Evolutionary conservation across 2,329 filamentous ascomycete species (phyloP).

Genomic region (Hawksworthiomyces lignivorus): DNA sequence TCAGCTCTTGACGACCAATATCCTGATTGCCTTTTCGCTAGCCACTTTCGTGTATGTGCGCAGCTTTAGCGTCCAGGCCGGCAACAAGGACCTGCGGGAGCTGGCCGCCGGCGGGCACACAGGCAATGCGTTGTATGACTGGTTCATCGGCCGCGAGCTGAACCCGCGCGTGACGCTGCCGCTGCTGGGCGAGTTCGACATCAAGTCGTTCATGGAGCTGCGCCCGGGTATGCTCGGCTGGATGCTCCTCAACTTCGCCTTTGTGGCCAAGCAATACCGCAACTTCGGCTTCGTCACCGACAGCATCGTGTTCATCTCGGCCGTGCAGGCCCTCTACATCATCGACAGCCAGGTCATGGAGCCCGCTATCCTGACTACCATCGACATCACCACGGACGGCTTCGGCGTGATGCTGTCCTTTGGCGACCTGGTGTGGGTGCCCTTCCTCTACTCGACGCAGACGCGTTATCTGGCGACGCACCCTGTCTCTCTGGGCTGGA

Average conservation of each 20-base stretch:
- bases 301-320: slow-evolving; percentile 71
- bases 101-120: slow-evolving; percentile 74
- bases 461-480: slow-evolving; percentile 77
- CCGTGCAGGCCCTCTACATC: slow-evolving; percentile 74
- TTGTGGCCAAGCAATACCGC: slow-evolving; percentile 81
- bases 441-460: slow-evolving; percentile 80
- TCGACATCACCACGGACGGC: slow-evolving; percentile 87
- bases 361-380: slow-evolving; percentile 80
- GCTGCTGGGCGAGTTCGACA: slow-evolving; percentile 75
- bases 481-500: slow-evolving; percentile 67
- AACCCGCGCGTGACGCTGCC: slow-evolving; percentile 80
- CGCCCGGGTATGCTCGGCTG: slow-evolving; percentile 88
- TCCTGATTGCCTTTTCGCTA: slow-evolving; percentile 65
- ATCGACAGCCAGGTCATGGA: slow-evolving; percentile 85
- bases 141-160: slow-evolving; percentile 92
- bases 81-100: slow-evolving; percentile 61
- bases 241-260: slow-evolving; percentile 77
- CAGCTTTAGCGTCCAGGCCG: slow-evolving; percentile 62
- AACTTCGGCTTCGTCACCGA: slow-evolving; percentile 77
- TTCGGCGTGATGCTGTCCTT: slow-evolving; percentile 95
- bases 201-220: slow-evolving; percentile 85
- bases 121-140: slow-evolving; percentile 87
- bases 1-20: slow-evolving; percentile 75
- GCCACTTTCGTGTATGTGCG: slow-evolving; percentile 73
- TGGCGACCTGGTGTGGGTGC: slow-evolving; percentile 87